Conservation (phyloP, 1,284 basidiomycete genomes). For the Caloboletus firmus region DNA sequence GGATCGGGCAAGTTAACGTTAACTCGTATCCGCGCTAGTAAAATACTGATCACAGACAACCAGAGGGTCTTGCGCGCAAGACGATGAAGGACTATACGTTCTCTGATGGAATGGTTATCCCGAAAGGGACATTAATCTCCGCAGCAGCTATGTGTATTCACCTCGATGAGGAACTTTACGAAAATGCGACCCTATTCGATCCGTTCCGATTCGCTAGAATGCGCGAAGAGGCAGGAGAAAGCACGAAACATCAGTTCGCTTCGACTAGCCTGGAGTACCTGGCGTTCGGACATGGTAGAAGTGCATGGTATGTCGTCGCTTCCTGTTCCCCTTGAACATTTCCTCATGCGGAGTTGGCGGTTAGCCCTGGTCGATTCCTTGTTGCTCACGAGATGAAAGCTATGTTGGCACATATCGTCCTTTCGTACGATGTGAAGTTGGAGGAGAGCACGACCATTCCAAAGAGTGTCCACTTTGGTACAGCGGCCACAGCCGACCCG, state of each 20-base stretch:
- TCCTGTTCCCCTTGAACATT: neutral
- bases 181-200: slow-evolving; percentile 31
- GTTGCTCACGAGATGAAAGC: slow-evolving; percentile 30
- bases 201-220: slow-evolving; percentile 34
- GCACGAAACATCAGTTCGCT: slow-evolving; percentile 20
- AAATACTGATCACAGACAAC: neutral
- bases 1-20: slow-evolving; percentile 26
- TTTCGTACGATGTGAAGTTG: slow-evolving; percentile 31
- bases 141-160: slow-evolving; percentile 28
- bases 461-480: slow-evolving; percentile 2
- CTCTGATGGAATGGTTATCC: slow-evolving; percentile 43
- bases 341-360: neutral
- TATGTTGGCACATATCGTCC: slow-evolving; percentile 31
- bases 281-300: slow-evolving; percentile 20
- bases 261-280: slow-evolving; percentile 19
- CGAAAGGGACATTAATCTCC: slow-evolving; percentile 36
- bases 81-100: slow-evolving; percentile 41
- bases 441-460: slow-evolving; percentile 29
- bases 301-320: slow-evolving; percentile 15
- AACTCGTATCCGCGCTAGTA: neutral
- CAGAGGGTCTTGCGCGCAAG: slow-evolving; percentile 37
- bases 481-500: neutral
- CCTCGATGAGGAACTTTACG: slow-evolving; percentile 28
- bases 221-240: slow-evolving; percentile 17
- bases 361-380: slow-evolving; percentile 36